Evolutionary conservation across 495 filamentous ascomycete genomes (phyloP).

Genomic region (Pyrenula aspistea): DNA sequence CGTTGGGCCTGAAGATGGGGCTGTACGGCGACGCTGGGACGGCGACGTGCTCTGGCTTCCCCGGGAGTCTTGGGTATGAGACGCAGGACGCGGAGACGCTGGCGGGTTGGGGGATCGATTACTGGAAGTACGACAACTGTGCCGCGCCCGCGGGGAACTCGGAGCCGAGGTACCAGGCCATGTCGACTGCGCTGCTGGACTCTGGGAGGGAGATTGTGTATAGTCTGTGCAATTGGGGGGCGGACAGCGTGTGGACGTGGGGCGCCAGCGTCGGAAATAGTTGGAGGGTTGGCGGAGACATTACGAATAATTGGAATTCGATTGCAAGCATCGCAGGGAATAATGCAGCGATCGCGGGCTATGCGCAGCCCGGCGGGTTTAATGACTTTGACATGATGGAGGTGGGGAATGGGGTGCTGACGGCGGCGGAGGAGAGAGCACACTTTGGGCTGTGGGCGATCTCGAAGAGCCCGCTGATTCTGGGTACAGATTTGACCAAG

Average conservation of each 20-base stretch:
- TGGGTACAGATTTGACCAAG: constrained; percentile 35
- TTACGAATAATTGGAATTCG: constrained; percentile 30
- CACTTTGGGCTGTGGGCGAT: constrained; percentile 45
- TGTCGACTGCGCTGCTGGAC: constrained; percentile 46
- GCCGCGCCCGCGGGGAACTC: constrained; percentile 36
- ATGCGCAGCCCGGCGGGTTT: constrained; percentile 39
- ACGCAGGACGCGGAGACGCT: constrained; percentile 47
- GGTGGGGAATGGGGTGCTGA: constrained; percentile 50
- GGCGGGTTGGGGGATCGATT: constrained; percentile 57
- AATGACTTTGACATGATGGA: constrained; percentile 62
- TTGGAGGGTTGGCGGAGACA: constrained; percentile 47
- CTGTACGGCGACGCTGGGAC: constrained; percentile 56
- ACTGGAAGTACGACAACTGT: constrained; percentile 69
- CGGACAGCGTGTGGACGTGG: constrained; percentile 38
- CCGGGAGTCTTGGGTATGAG: constrained; percentile 50
- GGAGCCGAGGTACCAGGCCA: constrained; percentile 37
- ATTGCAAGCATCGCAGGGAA: constrained; percentile 29
- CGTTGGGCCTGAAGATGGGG: constrained; percentile 48
- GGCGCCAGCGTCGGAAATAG: constrained; percentile 35
- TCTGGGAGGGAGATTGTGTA: constrained; percentile 47
- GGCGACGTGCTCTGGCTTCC: constrained; percentile 51
- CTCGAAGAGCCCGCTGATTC: constrained; percentile 46
- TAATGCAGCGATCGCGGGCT: constrained; percentile 32
- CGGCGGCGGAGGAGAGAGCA: constrained; percentile 30
- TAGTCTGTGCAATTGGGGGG: constrained; percentile 55